Conservation (phyloP, 1,139 yeast genomes). For the Saccharomyces hybrid region DNA sequence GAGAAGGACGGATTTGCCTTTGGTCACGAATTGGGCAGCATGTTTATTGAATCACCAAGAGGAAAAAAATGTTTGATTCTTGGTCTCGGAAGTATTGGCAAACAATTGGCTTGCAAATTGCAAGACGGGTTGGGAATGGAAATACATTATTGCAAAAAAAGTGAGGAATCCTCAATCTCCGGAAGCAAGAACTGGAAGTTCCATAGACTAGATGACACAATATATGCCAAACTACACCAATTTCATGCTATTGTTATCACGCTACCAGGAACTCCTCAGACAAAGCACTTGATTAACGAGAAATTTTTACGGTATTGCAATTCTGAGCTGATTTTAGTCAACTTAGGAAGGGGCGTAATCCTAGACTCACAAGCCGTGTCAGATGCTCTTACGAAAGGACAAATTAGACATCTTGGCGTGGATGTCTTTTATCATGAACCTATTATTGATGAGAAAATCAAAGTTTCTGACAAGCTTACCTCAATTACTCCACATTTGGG, state of each 20-base stretch:
- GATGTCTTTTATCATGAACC: constrained; percentile 85
- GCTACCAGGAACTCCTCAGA: constrained; percentile 58
- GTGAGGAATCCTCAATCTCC: constrained; percentile 25
- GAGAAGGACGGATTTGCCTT: constrained; percentile 30
- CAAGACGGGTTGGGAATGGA: constrained; percentile 55
- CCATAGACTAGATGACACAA: constrained; percentile 32
- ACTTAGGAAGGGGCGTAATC: constrained; percentile 72
- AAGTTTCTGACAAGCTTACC: constrained; percentile 46
- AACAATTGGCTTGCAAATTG: constrained; percentile 51
- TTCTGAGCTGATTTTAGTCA: constrained; percentile 42
- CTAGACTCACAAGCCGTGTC: constrained; percentile 65
- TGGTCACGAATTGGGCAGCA: constrained; percentile 36
- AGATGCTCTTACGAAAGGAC: constrained; percentile 45
- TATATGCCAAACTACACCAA: constrained; percentile 12
- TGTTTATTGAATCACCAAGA: constrained; percentile 46
- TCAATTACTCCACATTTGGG: constrained; percentile 74
- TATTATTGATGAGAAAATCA: constrained; percentile 41
- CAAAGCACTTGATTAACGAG: constrained; percentile 48
- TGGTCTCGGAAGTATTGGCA: constrained; percentile 76
- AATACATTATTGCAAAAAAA: constrained; percentile 56
- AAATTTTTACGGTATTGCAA: constrained; percentile 26
- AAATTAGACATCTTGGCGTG: constrained; percentile 63
- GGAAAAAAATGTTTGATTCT: constrained; percentile 57
- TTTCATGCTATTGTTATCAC: constrained; percentile 26
- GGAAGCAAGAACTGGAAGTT: constrained; percentile 34